Conservation (phyloP, 345 rosid genomes). For the Geranium brycei region DNA sequence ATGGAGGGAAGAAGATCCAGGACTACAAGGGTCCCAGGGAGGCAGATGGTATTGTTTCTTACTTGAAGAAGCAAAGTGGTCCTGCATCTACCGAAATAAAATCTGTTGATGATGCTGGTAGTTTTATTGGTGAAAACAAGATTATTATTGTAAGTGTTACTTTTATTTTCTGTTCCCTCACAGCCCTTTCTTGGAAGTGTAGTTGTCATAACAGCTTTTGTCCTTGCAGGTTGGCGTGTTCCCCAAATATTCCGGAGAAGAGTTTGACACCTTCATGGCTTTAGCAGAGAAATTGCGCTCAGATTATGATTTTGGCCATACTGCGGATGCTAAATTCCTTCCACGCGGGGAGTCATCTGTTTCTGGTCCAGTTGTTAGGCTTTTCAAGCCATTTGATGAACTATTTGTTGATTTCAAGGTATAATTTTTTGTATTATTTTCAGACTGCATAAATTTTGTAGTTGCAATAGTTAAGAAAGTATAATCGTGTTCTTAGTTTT, state of each 20-base stretch:
- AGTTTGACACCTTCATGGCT: conserved; percentile 58
- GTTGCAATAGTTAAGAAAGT: background rate
- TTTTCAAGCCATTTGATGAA: conserved; percentile 96
- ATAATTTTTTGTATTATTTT: conserved; percentile 1
- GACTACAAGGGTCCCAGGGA: conserved; percentile 96
- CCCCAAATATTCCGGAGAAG: conserved; percentile 74
- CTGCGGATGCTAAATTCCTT: conserved; percentile 73
- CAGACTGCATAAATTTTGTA: background rate
- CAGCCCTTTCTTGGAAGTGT: too few relatives aligned
- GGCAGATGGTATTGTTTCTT: conserved; percentile 71
- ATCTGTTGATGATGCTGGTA: conserved; percentile 46
- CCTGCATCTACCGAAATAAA: conserved; percentile 79
- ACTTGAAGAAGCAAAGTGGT: conserved; percentile 80
- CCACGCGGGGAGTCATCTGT: conserved; percentile 80
- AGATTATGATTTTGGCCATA: conserved; percentile 81
- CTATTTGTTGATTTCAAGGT: conserved; percentile 73
- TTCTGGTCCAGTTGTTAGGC: conserved; percentile 75
- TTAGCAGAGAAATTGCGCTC: conserved; percentile 74
- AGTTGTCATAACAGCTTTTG: too few relatives aligned
- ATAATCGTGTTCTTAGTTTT: background rate
- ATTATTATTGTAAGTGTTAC: conserved; percentile 53
- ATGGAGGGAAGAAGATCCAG: conserved; percentile 64
- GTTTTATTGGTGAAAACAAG: conserved; percentile 48
- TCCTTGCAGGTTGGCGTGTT: conserved; percentile 74
- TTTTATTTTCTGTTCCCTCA: conserved; percentile 1